These are phyloP conservation scores for Crithidia thermophila DNA, from an alignment of 208 protist species.

Conservation along the genomic window DNA sequence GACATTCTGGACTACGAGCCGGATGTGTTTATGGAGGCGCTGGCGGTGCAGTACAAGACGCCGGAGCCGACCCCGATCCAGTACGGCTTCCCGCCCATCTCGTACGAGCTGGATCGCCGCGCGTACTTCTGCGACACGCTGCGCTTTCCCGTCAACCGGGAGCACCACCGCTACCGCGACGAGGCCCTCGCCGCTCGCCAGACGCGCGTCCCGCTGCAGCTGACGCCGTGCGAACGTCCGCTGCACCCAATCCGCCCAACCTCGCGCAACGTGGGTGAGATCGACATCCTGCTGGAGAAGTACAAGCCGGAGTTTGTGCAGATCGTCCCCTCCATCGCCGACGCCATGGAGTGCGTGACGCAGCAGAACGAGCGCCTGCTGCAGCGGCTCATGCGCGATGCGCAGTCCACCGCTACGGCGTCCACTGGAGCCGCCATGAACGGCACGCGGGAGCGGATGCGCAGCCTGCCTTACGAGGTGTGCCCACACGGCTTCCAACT, in stretches of 20 bases:
- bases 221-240: slow-evolving; percentile 74
- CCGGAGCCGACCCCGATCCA: slow-evolving; percentile 44
- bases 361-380: slow-evolving; percentile 44
- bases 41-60: slow-evolving; percentile 41
- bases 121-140: slow-evolving; percentile 52
- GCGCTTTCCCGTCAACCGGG: slow-evolving; percentile 39
- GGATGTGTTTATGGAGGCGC: slow-evolving; percentile 53
- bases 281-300: slow-evolving; percentile 83
- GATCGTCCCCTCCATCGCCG: slow-evolving; percentile 71
- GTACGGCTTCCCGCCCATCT: slow-evolving; percentile 39
- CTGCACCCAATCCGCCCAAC: slow-evolving; percentile 28
- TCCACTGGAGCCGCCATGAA: neutral
- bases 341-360: slow-evolving; percentile 64
- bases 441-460: slow-evolving; percentile 23
- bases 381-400: slow-evolving; percentile 18
- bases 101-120: slow-evolving; percentile 37
- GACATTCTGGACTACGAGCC: slow-evolving; percentile 67
- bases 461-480: slow-evolving; percentile 26
- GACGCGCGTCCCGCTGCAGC: slow-evolving; percentile 50
- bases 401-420: slow-evolving; percentile 1
- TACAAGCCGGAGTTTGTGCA: slow-evolving; percentile 83
- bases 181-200: slow-evolving; percentile 37
- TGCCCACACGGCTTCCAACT: slow-evolving; percentile 32
- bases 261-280: slow-evolving; percentile 41
- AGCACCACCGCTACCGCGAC: slow-evolving; percentile 31